These are phyloP conservation scores for Aegle marmelos DNA, from an alignment of 345 rosid genomes.

Conservation along the genomic window DNA sequence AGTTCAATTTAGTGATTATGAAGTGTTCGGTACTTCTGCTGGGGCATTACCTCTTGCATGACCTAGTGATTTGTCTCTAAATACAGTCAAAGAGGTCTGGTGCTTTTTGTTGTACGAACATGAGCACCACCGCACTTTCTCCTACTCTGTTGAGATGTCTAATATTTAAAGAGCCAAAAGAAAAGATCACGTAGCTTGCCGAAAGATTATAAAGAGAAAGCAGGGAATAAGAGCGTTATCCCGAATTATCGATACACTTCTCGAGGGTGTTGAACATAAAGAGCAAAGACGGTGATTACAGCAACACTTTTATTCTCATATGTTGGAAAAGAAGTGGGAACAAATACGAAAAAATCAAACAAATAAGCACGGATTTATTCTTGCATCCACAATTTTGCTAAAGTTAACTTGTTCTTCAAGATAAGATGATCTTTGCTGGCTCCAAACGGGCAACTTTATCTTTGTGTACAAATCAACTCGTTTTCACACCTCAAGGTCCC, in stretches of 20 bases:
- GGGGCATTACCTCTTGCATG: not conserved
- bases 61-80: not conserved
- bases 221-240: not conserved
- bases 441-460: not conserved
- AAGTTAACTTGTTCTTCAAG: not conserved
- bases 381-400: not conserved
- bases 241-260: not conserved
- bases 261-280: not conserved
- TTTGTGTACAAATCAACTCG: not conserved
- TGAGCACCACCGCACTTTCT: not conserved
- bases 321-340: not conserved
- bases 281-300: not conserved
- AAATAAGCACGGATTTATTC: not conserved
- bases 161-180: not conserved
- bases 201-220: not conserved
- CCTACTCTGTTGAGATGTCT: not conserved
- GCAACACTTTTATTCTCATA: not conserved
- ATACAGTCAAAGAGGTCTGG: not conserved
- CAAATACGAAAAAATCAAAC: not conserved
- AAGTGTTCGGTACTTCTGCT: not conserved
- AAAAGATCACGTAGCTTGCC: not conserved
- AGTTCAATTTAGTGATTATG: not conserved
- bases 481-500: not conserved
- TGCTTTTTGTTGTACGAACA: not conserved
- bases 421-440: not conserved